Evolutionary conservation across 2,329 filamentous ascomycete genomes (phyloP).

Genomic region (Pseudogymnoascus sp.): DNA sequence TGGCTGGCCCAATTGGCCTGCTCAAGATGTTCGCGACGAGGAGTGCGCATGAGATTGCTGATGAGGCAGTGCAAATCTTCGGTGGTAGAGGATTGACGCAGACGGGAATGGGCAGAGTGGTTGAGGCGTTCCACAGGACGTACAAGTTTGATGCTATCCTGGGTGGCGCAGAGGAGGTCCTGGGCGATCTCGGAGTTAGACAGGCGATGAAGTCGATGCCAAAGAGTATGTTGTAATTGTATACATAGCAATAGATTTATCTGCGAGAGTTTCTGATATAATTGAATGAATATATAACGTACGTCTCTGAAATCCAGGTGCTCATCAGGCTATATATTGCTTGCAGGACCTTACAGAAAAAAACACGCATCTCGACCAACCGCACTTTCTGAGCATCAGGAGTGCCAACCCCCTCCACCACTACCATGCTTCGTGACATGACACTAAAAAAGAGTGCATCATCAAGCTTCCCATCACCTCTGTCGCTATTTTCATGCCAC

Average conservation of each 20-base stretch:
- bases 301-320: background rate
- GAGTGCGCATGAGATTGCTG: conserved; percentile 72
- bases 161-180: conserved; percentile 74
- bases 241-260: background rate
- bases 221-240: conserved; percentile 64
- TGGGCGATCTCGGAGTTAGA: conserved; percentile 72
- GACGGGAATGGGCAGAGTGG: conserved; percentile 70
- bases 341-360: background rate
- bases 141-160: conserved; percentile 76
- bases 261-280: background rate
- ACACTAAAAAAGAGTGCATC: no score
- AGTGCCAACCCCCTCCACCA: no score
- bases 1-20: conserved; percentile 74
- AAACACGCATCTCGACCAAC: no score
- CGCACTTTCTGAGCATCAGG: no score
- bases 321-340: background rate
- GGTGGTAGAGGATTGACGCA: conserved; percentile 74
- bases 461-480: no score
- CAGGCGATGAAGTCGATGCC: conserved; percentile 81
- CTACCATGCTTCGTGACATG: no score
- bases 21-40: conserved; percentile 73
- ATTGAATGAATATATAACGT: background rate
- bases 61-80: conserved; percentile 79
- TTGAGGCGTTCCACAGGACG: conserved; percentile 77
- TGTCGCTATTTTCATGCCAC: background rate